Evolutionary conservation across 108 stramenopile genomes (phyloP), one percentile per base, ranked within the genome.

Genomic region (Fragilaria crotonensis): DNA sequence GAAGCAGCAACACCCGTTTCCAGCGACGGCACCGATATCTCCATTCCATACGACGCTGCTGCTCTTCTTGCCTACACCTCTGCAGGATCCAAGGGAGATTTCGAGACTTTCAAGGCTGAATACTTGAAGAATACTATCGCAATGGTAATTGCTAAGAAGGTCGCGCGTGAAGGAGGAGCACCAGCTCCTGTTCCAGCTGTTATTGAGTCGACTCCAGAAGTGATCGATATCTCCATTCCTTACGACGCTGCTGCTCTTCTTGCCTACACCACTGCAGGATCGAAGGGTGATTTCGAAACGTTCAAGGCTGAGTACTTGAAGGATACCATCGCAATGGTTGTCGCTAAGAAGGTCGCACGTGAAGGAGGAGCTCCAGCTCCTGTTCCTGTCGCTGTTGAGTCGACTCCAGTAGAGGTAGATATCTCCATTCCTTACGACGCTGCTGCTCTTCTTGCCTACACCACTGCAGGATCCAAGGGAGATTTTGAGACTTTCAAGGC

Each of bases 231-330:
- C 14, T 62, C 61, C 51, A 52, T 62, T 52, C 61, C 61, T 11
- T 79, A 79, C 36, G 78, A 79, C 56, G 67, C 71, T 11, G 63
- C 78, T 4, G 78, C 72, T 27, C 61, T 29, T 50, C 49, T 80
- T 68, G 79, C 79, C 0, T 80, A 70, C 46, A 66, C 64, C 66
- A 68, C 68, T 21, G 68, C 68, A 51, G 79, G 72, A 48, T 63
- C 56, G 23, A 63, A 63, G 27, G 75, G 75, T 45, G 78, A 76
- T 67, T 79, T 72, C 57, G 68, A 23, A 2, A 36, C 75, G 25
- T 79, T 76, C 48, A 76, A 70, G 68, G 45, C 68, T 31, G 64
- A 61, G 54, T 79, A 79, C 48, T 71, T 75, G 45, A 72, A 57
- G 49, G 75, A 79, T n/a, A 68, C 68, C 4, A 31, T 62, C n/a